Base-by-base conservation (phyloP, 768 basidiomycete genomes). In the Punctularia strigosozonata region DNA sequence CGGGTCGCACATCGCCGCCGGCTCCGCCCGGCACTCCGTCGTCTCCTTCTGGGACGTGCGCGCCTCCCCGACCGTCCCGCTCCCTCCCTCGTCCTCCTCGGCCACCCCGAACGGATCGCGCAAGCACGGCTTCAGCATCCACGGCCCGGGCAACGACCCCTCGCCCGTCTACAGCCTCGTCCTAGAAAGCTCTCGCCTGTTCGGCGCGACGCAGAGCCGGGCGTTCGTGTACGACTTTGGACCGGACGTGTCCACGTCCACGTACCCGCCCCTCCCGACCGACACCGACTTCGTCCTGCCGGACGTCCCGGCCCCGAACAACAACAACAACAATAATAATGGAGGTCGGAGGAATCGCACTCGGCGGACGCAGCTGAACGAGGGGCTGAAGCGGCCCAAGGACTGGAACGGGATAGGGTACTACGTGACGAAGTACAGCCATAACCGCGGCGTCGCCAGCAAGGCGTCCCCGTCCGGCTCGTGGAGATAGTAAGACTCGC, bases 11-110 rank as follows among this genome's bases (percentile, higher is more conserved):
- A 63, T 90, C 34, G 76, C 81, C 4, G 84, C 83, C 2, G 87
- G 87, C 8, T 75, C 75, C 10, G 83, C 83, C 5, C 68, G 80
- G 7, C 80, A 89, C 50, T 73, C 78, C 42, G 72, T 87, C 17
- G 73, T 90, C 40, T 74, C 82, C 3, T 77, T 89, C 46, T 90
- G 84, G 81, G 87, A 90, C 52, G 65, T 85, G 22, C 75, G 86
- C 6, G n/a, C n/a, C n/a, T n/a, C n/a, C n/a, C n/a, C n/a, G n/a
- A n/a, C n/a, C n/a, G n/a, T n/a, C n/a, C n/a, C n/a, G n/a, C n/a
- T n/a, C n/a, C n/a, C n/a, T n/a, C n/a, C n/a, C n/a, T n/a, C n/a
- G n/a, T n/a, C n/a, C n/a, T n/a, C n/a, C n/a, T n/a, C n/a, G n/a
- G n/a, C n/a, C n/a, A n/a, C n/a, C n/a, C n/a, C n/a, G n/a, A n/a